Evolutionary conservation across 2,329 filamentous ascomycete genomes (phyloP), one percentile per base, ranked within the genome.

Genomic region (Penicillium italicum): DNA sequence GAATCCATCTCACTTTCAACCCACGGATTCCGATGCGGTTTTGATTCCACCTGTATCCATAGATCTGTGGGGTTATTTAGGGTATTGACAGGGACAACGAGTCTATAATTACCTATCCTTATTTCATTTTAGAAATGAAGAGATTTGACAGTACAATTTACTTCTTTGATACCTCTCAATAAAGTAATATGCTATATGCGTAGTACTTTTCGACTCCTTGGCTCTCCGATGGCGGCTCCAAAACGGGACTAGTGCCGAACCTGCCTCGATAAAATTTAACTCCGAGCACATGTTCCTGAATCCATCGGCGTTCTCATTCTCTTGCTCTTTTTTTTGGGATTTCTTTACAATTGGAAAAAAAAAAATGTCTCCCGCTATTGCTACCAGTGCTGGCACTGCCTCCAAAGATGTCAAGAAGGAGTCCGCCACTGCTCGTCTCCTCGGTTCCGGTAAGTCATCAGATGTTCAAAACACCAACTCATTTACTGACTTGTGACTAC

Each of bases 361-460:
- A 36, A 69, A 65, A 45, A 76, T 89, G 86, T 87, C 86, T 72
- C 85, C 86, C 58, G 68, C 70, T 60, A 56, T 72, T 52, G 68
- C 56, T 59, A 60, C 69, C 55, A 71, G 71, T 60, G 67, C 72
- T 61, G 72, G 73, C 53, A 71, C 76, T 57, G 75, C 83, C 51
- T 79, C 83, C 41, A 85, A 82, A 69, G 81, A 84, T 69, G 80
- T 81, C 68, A 87, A 96, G 82, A 91, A 84, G 78, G 94, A 99
- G 82, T 96, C 92, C 56, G 91, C 90, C 68, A 74, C 88, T 72
- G 94, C 94, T 68, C 85, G 94, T 77, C 79, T 99, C 64, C 80
- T 97, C 63, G 94, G 94, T 69, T 97, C 94, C 70, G 94, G 94
- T 97, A 80, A 53, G 76, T 61, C 45, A 24, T 44, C 36, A 24